Percentiles rank a stretch among this genome's conserved stretches.
Evolutionary conservation across 2,329 filamentous ascomycete genomes (phyloP).

Genomic region (Cladosporium colombiae): DNA sequence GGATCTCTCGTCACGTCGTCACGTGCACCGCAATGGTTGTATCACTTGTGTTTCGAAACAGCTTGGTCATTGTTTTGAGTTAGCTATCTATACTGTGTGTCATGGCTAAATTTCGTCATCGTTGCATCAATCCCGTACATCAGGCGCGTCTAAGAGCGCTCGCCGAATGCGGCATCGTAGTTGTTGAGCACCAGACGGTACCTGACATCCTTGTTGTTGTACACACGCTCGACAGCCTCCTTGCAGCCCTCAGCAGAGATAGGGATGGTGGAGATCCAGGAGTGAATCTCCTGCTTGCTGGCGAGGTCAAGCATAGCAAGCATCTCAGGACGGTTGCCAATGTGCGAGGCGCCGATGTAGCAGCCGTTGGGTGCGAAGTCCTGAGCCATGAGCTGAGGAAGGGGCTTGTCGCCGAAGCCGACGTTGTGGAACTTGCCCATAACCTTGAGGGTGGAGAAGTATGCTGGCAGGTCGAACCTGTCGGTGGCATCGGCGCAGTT

Average conservation of each 20-base stretch:
- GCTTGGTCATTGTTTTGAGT: slow-evolving; percentile 2
- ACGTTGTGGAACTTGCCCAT: slow-evolving; percentile 77
- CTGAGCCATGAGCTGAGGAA: slow-evolving; percentile 58
- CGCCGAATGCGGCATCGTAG: slow-evolving; percentile 67
- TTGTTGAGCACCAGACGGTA: slow-evolving; percentile 72
- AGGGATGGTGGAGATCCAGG: slow-evolving; percentile 65
- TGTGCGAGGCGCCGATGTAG: slow-evolving; percentile 54
- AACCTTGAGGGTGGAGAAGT: slow-evolving; percentile 77
- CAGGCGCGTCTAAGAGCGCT: slow-evolving; percentile 38
- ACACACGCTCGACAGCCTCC: slow-evolving; percentile 67
- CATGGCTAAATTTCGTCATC: slow-evolving; percentile 17
- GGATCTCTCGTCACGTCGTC: neutral
- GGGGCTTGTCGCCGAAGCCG: slow-evolving; percentile 74
- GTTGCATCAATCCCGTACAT: neutral
- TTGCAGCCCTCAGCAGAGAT: slow-evolving; percentile 71
- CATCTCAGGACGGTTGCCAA: slow-evolving; percentile 52
- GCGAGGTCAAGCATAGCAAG: slow-evolving; percentile 54
- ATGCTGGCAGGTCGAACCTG: slow-evolving; percentile 69
- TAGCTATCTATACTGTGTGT: slow-evolving; percentile 13
- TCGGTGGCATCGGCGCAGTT: slow-evolving; percentile 71
- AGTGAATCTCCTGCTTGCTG: slow-evolving; percentile 53
- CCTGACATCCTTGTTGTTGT: slow-evolving; percentile 67
- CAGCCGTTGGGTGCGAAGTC: slow-evolving; percentile 72
- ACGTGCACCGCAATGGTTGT: neutral
- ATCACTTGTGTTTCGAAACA: neutral